Evolutionary conservation across 1,284 basidiomycete genomes (phyloP).

Genomic region (Lentinula novae-zelandiae): DNA sequence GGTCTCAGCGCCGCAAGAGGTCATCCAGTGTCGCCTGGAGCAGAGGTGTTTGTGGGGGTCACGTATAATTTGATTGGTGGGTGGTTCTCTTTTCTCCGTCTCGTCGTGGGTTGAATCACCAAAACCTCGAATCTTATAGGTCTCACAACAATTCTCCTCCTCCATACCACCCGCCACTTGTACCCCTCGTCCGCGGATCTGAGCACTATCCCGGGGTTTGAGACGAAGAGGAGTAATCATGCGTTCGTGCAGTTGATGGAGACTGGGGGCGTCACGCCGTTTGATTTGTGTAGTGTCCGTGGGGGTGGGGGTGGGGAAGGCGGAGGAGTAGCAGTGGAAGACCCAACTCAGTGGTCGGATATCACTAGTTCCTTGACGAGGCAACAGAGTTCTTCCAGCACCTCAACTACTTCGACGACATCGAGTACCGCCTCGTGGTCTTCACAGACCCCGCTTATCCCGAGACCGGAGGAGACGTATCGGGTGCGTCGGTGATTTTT

Average conservation of each 20-base stretch:
- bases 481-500: neutral
- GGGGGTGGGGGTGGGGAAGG: neutral
- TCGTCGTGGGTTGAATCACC: neutral
- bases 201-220: constrained; percentile 14
- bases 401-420: no score
- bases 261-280: constrained; percentile 10
- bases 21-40: constrained; percentile 27
- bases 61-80: constrained; percentile 28
- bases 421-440: neutral
- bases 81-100: neutral
- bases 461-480: neutral
- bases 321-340: no score
- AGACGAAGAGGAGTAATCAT: constrained; percentile 15
- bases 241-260: constrained; percentile 14
- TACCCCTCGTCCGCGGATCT: constrained; percentile 15
- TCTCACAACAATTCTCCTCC: constrained; percentile 19
- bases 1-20: constrained; percentile 30
- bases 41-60: constrained; percentile 24
- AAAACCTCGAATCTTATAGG: constrained; percentile 9
- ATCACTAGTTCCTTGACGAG: neutral
- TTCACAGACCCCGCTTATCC: neutral
- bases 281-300: neutral
- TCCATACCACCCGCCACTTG: constrained; percentile 14
- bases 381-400: neutral
- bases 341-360: neutral